Base-by-base conservation (phyloP, 2,329 filamentous ascomycete genomes). In the Ambrosiella cleistominuta region DNA sequence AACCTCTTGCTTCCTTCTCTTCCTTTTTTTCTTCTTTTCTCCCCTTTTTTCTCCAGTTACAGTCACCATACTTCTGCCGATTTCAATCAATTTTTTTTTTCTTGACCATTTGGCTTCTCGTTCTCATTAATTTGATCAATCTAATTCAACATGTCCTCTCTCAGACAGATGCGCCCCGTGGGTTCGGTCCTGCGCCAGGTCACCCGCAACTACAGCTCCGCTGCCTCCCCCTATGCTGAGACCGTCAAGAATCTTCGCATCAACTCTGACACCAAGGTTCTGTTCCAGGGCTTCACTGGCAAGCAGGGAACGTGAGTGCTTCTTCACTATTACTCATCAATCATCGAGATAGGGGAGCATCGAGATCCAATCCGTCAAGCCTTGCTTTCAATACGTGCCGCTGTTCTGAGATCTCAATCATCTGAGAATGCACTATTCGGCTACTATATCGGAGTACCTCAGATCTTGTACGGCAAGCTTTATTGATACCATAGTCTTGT, bases 251-350 rank as follows among this genome's bases (percentile, higher is more conserved):
- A 97, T 78, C 81, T 97, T 68, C 86, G 88, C 74, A 90, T 97
- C 77, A 95, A 89, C 73, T 70, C 77, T 70, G 84, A 96, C 65
- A 98, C 93, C 66, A 94, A 93, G 77, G 88, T 98, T 65, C 77
- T 97, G 68, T 97, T 82, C 78, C 93, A 98, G 76, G 93, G 93
- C 65, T 97, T 97, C 73, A 97, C 91, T 59, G 91, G 91, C 71
- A 93, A 88, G 79, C 89, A 95, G 80, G 88, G 88, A 85, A 91
- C 86, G 85, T 89, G 72, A 74, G 84, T 83, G 12, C 47, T 17
- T 13, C 27, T 27, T 27, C 27, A 4, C 27, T 27, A 5, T 27
- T 27, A 27, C 4, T 27, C 27, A 5, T 27, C 27, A 27, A 27
- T 27, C 27, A 27, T 27, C 27, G 3, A 27, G 27, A 27, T 27